Conservation (phyloP, 1,284 basidiomycete species). For the Megacollybia platyphylla region DNA sequence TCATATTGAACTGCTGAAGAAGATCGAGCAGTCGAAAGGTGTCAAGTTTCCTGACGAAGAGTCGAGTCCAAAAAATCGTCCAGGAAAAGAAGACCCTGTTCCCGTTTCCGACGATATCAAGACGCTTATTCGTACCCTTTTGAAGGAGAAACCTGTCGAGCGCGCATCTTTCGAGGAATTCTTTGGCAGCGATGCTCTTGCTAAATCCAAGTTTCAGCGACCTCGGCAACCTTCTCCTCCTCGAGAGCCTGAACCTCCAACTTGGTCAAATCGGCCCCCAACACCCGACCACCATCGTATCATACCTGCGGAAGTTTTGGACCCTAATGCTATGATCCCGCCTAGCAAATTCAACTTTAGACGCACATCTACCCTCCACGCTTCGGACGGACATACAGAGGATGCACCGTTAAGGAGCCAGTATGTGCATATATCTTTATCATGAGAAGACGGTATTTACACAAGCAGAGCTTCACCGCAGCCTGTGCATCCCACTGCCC, state of each 20-base stretch:
- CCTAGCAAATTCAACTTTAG: constrained; percentile 68
- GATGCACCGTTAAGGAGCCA: constrained; percentile 8
- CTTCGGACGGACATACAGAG: constrained; percentile 10
- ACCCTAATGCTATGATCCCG: constrained; percentile 67
- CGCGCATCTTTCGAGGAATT: constrained; percentile 89
- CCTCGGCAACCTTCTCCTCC: constrained; percentile 19
- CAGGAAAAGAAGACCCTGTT: constrained; percentile 29
- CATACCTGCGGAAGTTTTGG: constrained; percentile 65
- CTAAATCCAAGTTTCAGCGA: constrained; percentile 65
- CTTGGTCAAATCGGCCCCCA: constrained; percentile 15
- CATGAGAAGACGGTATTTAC: constrained; percentile 6
- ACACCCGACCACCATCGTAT: constrained; percentile 55
- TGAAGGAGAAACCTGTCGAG: constrained; percentile 79
- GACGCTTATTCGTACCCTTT: constrained; percentile 69
- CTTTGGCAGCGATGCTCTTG: constrained; percentile 73
- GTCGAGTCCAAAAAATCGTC: constrained; percentile 12
- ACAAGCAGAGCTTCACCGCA: background rate
- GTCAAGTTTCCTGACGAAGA: constrained; percentile 93
- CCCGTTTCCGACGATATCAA: constrained; percentile 82
- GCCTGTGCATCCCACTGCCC: too few relatives aligned
- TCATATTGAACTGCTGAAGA: constrained; percentile 90
- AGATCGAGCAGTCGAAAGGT: constrained; percentile 78
- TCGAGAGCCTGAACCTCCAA: constrained; percentile 1
- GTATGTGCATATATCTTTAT: constrained; percentile 3
- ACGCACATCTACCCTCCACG: constrained; percentile 19